Evolutionary conservation across 139 green algal species (phyloP).

Genomic region (Chlorella sp.): DNA sequence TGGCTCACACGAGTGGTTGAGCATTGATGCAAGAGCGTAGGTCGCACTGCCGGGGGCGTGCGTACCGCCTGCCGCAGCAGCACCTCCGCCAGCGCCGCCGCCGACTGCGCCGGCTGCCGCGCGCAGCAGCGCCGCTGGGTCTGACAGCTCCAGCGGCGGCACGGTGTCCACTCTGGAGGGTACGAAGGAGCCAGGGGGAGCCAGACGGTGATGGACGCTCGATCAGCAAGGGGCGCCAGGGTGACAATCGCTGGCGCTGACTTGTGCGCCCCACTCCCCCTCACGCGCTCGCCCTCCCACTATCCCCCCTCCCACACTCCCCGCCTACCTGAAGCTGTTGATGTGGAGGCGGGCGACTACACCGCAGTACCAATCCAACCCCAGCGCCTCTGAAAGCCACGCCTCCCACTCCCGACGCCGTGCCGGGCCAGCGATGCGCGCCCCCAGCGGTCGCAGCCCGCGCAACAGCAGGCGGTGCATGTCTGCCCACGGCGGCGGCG

Average conservation of each 20-base stretch:
- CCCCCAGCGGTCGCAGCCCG: conserved; percentile 21
- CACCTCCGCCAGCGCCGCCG: not conserved
- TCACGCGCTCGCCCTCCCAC: too few species aligned
- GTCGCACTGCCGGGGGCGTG: conserved; percentile 49
- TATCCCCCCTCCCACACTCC: too few species aligned
- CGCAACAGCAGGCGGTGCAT: conserved; percentile 39
- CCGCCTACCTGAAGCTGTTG: conserved; percentile 46
- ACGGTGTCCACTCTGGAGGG: conserved; percentile 45
- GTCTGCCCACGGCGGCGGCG: conserved; percentile 42
- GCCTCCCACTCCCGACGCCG: not conserved
- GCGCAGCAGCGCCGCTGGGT: conserved; percentile 17
- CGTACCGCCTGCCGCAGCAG: not conserved
- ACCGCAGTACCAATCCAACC: conserved; percentile 23
- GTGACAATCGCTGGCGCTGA: too few species aligned
- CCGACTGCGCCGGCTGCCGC: conserved; percentile 5
- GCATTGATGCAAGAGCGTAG: conserved; percentile 57
- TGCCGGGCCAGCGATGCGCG: not conserved
- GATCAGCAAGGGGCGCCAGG: too few species aligned
- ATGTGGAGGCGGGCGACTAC: conserved; percentile 47
- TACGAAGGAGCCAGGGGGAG: too few species aligned
- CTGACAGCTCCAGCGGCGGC: not conserved
- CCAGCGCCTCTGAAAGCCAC: not conserved
- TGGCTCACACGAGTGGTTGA: conserved; percentile 71
- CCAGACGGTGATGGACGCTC: too few species aligned
- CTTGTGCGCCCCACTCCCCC: too few species aligned